Evolutionary conservation across 495 filamentous ascomycete genomes (phyloP).

Genomic region (Eremomyces bilateralis): DNA sequence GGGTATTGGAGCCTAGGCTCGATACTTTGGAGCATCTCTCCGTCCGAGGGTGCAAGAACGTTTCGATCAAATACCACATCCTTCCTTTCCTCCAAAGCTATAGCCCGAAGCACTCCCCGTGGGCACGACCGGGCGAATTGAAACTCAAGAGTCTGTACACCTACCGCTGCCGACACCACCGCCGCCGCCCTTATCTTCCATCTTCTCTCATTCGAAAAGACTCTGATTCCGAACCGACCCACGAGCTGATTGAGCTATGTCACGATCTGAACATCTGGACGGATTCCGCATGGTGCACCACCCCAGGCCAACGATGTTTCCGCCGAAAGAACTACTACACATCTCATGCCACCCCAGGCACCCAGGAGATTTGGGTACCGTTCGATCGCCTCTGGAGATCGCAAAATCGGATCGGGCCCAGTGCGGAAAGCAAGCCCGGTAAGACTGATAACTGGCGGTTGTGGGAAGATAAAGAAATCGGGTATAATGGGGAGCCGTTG

Average conservation of each 20-base stretch:
- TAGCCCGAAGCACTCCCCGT: slow-evolving; percentile 14
- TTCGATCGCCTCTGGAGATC: slow-evolving; percentile 41
- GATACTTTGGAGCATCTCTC: slow-evolving; percentile 36
- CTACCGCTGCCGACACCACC: slow-evolving; percentile 38
- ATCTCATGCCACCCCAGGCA: slow-evolving; percentile 28
- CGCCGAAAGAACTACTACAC: slow-evolving; percentile 34
- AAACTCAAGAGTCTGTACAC: slow-evolving; percentile 38
- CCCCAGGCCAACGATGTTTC: slow-evolving; percentile 34
- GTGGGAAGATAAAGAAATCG: slow-evolving; percentile 36
- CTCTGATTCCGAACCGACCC: slow-evolving; percentile 38
- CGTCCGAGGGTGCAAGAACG: slow-evolving; percentile 41
- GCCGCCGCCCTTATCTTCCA: slow-evolving; percentile 34
- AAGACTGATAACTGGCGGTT: slow-evolving; percentile 24
- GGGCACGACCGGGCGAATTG: slow-evolving; percentile 25
- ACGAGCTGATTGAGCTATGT: slow-evolving; percentile 39
- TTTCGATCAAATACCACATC: slow-evolving; percentile 42
- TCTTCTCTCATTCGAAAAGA: slow-evolving; percentile 32
- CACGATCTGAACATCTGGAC: slow-evolving; percentile 40
- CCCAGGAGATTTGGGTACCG: slow-evolving; percentile 38
- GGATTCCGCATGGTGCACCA: slow-evolving; percentile 42
- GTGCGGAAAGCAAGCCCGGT: slow-evolving; percentile 10
- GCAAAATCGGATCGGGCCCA: slow-evolving; percentile 33
- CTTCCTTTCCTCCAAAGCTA: slow-evolving; percentile 27
- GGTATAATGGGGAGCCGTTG: slow-evolving; percentile 32
- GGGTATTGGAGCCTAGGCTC: slow-evolving; percentile 28